Conservation (phyloP, 2,329 filamentous ascomycete species). For the Lecanicillium sp. region DNA sequence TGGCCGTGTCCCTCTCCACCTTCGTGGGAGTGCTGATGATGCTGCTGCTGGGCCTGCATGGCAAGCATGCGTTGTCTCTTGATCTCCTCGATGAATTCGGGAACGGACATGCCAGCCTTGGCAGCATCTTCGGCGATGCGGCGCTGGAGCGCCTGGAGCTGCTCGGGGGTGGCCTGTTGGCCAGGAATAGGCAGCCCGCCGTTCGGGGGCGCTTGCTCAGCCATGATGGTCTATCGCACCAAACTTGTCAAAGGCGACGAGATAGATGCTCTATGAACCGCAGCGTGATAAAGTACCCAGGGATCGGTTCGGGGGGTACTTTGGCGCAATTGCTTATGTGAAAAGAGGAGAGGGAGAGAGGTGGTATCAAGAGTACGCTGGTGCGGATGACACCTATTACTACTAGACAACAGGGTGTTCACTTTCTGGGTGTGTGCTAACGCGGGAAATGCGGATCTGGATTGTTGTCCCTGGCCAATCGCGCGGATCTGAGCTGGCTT, state of each 20-base stretch:
- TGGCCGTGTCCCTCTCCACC: slow-evolving; percentile 18
- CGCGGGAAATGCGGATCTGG: no score
- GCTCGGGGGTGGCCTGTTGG: slow-evolving; percentile 65
- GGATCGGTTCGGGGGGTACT: background rate
- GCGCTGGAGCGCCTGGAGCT: slow-evolving; percentile 76
- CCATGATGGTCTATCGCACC: slow-evolving; percentile 2
- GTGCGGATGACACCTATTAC: slow-evolving; percentile 10
- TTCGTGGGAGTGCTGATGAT: slow-evolving; percentile 22
- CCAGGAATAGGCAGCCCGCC: slow-evolving; percentile 25
- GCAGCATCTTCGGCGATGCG: slow-evolving; percentile 76
- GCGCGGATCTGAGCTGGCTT: no score
- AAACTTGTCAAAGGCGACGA: background rate
- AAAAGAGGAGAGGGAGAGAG: background rate
- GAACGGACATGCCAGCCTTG: slow-evolving; percentile 76
- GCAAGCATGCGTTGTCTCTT: slow-evolving; percentile 47
- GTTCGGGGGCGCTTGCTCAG: slow-evolving; percentile 13
- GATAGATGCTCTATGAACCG: background rate
- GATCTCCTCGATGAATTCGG: slow-evolving; percentile 70
- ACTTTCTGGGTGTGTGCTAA: slow-evolving; percentile 17
- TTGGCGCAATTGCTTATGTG: background rate
- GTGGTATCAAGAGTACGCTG: no score
- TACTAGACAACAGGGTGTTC: slow-evolving; percentile 27
- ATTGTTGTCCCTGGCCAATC: no score
- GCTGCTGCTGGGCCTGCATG: slow-evolving; percentile 34
- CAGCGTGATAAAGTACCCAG: background rate